Evolutionary conservation across 192 early-diverging fungal species (phyloP).

Genomic region (Phlyctochytrium arcticum): DNA sequence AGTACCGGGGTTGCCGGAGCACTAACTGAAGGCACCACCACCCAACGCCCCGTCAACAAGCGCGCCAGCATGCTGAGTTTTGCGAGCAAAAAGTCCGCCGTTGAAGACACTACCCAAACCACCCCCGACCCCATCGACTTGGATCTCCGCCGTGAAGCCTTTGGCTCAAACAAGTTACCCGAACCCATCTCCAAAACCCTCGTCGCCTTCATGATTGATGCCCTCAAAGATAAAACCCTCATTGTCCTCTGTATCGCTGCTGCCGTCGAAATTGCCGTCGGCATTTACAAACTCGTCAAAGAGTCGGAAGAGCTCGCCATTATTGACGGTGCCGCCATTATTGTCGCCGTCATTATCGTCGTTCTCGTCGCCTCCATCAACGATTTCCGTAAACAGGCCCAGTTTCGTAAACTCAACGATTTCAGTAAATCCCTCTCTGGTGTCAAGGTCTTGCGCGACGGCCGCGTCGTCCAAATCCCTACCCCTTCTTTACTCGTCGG

Average conservation of each 20-base stretch:
- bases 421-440: slow-evolving; percentile 32
- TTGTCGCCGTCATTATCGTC: slow-evolving; percentile 79
- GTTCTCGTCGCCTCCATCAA: slow-evolving; percentile 88
- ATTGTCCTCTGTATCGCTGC: slow-evolving; percentile 85
- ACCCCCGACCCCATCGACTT: neutral
- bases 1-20: no score
- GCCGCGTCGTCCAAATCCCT: slow-evolving; percentile 67
- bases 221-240: slow-evolving; percentile 53
- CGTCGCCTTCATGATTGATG: slow-evolving; percentile 38
- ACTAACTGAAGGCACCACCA: neutral
- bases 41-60: neutral
- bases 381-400: slow-evolving; percentile 50
- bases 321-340: slow-evolving; percentile 74
- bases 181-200: slow-evolving; percentile 25
- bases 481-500: slow-evolving; percentile 83
- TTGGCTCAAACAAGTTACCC: slow-evolving; percentile 43
- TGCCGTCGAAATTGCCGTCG: slow-evolving; percentile 74
- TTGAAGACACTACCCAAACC: neutral
- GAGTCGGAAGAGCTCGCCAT: slow-evolving; percentile 59
- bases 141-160: slow-evolving; percentile 3
- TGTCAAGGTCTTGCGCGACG: slow-evolving; percentile 64
- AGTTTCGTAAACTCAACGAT: slow-evolving; percentile 51
- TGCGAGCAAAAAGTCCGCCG: neutral
- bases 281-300: slow-evolving; percentile 75
- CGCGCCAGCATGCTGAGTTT: neutral